A percentile compares a stretch with the other conserved stretches of the same genome.
phyloP scores from a whole-genome alignment of 805 yeast species.

The Allodekkera sacchari region DNA sequence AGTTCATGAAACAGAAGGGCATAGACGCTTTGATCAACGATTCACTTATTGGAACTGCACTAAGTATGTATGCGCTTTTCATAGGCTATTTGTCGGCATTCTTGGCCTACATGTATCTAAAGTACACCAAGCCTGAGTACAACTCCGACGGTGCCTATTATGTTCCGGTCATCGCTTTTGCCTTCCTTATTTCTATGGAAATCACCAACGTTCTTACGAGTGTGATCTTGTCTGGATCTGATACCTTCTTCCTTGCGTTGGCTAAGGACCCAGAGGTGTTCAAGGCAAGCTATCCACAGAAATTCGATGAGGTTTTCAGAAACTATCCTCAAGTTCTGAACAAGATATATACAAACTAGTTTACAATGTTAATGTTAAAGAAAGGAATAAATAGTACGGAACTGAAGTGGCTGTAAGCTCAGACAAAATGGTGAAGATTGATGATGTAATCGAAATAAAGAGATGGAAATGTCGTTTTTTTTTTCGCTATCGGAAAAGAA shows the following conservation, averaged over 20 bases:
- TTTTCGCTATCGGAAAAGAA: too few relatives aligned
- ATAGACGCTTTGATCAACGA: slow-evolving; percentile 79
- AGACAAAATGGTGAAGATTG: too few relatives aligned
- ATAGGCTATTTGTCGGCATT: slow-evolving; percentile 41
- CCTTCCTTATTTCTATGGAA: slow-evolving; percentile 62
- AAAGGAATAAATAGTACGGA: too few relatives aligned
- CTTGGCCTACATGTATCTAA: slow-evolving; percentile 57
- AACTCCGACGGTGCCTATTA: slow-evolving; percentile 50
- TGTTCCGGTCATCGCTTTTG: slow-evolving; percentile 12
- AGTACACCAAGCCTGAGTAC: slow-evolving; percentile 60
- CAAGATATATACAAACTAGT: slow-evolving; percentile 1
- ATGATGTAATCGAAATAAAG: too few relatives aligned
- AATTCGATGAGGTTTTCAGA: slow-evolving; percentile 18
- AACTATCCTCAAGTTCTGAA: slow-evolving; percentile 18
- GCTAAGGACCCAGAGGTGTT: slow-evolving; percentile 82
- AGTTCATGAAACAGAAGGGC: slow-evolving; percentile 67
- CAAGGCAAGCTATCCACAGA: slow-evolving; percentile 61
- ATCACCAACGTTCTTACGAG: slow-evolving; percentile 60
- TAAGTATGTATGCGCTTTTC: slow-evolving; percentile 61
- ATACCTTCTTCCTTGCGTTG: slow-evolving; percentile 76
- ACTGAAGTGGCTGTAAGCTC: too few relatives aligned
- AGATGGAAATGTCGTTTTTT: too few relatives aligned
- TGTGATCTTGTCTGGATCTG: slow-evolving; percentile 69
- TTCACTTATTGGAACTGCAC: slow-evolving; percentile 66
- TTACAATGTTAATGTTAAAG: too few relatives aligned